These are phyloP conservation scores for Raffaelea ambrosiae DNA, from an alignment of 2,329 filamentous ascomycete species.

Conservation along the genomic window DNA sequence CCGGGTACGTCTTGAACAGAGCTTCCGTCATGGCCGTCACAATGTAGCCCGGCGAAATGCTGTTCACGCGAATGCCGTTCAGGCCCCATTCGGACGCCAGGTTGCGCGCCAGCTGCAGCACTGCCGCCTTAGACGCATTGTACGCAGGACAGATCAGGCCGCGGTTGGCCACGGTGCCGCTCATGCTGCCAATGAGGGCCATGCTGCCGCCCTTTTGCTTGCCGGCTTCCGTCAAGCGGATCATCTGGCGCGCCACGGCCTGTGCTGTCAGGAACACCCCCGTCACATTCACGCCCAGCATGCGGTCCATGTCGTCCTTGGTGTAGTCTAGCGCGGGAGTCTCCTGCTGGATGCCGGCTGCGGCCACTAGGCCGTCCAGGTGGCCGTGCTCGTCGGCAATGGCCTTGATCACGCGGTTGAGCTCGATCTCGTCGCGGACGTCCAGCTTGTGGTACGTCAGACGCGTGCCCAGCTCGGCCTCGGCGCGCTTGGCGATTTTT, in stretches of 20 bases:
- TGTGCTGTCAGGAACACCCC: conserved; percentile 80
- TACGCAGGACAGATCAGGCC: conserved; percentile 58
- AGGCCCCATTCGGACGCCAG: conserved; percentile 66
- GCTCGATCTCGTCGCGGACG: conserved; percentile 59
- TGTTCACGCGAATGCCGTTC: conserved; percentile 70
- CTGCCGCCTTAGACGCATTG: conserved; percentile 68
- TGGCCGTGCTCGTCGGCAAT: conserved; percentile 65
- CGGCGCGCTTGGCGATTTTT: conserved; percentile 53
- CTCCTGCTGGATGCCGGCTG: conserved; percentile 71
- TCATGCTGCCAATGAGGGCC: conserved; percentile 63
- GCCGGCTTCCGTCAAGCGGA: conserved; percentile 28
- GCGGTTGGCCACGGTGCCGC: conserved; percentile 56
- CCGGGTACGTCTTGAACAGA: conserved; percentile 68
- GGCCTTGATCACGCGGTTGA: conserved; percentile 58
- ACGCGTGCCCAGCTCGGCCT: conserved; percentile 54
- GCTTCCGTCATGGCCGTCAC: conserved; percentile 76
- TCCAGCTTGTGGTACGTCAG: conserved; percentile 73
- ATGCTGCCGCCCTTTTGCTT: conserved; percentile 49
- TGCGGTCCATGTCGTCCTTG: conserved; percentile 64
- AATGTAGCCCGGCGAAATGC: conserved; percentile 72
- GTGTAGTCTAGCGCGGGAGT: conserved; percentile 74
- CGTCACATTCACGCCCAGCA: conserved; percentile 81
- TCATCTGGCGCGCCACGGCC: conserved; percentile 73
- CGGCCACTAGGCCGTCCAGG: conserved; percentile 69
- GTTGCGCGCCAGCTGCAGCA: conserved; percentile 62